Conservation (phyloP, 2,329 filamentous ascomycete species). For the Rugonectria rugulosa region DNA sequence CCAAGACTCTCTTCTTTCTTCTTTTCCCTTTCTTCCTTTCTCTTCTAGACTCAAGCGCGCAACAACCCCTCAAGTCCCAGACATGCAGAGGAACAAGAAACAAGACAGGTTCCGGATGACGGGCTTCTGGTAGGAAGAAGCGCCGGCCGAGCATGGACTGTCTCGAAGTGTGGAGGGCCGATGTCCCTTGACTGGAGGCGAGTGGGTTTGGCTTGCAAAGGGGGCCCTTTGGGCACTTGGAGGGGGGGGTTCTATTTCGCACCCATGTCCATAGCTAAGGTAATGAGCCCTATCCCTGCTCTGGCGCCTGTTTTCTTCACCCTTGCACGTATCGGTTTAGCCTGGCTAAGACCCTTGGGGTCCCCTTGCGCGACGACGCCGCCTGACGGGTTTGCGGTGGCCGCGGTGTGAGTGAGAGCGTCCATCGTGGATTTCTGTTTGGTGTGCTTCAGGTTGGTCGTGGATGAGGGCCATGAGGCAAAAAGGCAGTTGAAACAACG, state of each 20-base stretch:
- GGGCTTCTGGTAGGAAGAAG: slow-evolving; percentile 32
- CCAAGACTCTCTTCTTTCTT: no score
- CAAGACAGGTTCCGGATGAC: slow-evolving; percentile 33
- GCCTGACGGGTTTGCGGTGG: slow-evolving; percentile 37
- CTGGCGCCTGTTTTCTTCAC: no score
- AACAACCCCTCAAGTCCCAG: slow-evolving; percentile 25
- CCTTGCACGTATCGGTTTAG: slow-evolving; percentile 31
- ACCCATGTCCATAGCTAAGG: no score
- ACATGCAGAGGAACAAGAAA: slow-evolving; percentile 33
- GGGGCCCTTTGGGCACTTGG: no score
- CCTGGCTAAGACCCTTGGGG: neutral
- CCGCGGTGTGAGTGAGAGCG: slow-evolving; percentile 36
- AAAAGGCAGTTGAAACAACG: no score
- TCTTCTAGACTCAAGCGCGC: neutral
- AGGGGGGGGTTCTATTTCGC: no score
- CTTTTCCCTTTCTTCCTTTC: no score
- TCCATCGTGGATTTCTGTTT: slow-evolving; percentile 12
- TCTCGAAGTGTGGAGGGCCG: slow-evolving; percentile 43
- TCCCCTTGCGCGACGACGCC: slow-evolving; percentile 19
- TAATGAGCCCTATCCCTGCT: no score
- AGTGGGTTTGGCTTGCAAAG: slow-evolving; percentile 34
- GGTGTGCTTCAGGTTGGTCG: slow-evolving; percentile 16
- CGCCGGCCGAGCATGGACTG: slow-evolving; percentile 43
- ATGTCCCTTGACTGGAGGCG: slow-evolving; percentile 18
- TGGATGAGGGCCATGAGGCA: no score